Conservation (phyloP, 495 filamentous ascomycete species). For the Letharia lupina region DNA sequence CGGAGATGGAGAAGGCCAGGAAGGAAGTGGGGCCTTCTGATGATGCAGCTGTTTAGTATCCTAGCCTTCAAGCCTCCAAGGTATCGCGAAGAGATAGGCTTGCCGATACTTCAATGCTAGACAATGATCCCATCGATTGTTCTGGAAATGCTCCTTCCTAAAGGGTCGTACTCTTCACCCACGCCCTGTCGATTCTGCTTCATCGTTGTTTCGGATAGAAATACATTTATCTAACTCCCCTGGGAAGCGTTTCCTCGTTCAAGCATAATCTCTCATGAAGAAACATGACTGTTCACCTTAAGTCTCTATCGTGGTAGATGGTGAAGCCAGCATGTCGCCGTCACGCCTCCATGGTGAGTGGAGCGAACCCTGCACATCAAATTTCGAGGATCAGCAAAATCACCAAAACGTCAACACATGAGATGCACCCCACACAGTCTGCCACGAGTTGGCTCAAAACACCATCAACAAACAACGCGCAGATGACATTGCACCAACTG, state of each 20-base stretch:
- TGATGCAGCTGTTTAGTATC: neutral
- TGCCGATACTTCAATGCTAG: neutral
- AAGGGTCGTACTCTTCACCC: neutral
- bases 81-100: neutral
- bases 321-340: neutral
- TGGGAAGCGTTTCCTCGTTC: neutral
- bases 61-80: neutral
- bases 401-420: neutral
- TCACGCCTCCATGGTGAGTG: neutral
- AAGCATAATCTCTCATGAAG: neutral
- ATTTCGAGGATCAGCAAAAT: neutral
- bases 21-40: neutral
- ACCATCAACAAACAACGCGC: neutral
- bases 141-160: neutral
- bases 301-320: neutral
- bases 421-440: neutral
- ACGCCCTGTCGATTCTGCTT: neutral
- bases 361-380: neutral
- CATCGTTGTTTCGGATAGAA: neutral
- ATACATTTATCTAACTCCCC: neutral
- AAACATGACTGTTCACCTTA: neutral
- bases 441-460: neutral
- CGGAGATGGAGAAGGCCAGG: neutral
- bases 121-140: neutral
- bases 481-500: neutral